These are phyloP conservation scores for Camellia sinensis DNA, from an alignment of 148 eudicot genomes.

Conservation along the genomic window DNA sequence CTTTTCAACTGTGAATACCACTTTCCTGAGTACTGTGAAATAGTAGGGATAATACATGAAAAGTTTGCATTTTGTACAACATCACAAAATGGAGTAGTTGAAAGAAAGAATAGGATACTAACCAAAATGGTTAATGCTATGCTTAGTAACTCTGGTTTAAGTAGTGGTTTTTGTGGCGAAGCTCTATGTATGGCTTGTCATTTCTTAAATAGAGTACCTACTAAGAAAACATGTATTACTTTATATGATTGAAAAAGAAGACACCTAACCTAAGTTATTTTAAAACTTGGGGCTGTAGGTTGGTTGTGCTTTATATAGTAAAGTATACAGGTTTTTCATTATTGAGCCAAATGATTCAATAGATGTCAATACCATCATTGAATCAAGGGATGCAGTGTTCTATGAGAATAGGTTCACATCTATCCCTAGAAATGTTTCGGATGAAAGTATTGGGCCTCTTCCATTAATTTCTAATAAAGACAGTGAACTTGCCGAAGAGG, in stretches of 20 bases:
- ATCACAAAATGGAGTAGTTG: not conserved
- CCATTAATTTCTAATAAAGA: not conserved
- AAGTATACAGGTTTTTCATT: not conserved
- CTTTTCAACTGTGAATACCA: too few relatives aligned
- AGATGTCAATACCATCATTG: not conserved
- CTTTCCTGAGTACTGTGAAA: too few relatives aligned
- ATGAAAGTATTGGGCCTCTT: not conserved
- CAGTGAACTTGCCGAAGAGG: not conserved
- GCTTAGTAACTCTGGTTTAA: not conserved
- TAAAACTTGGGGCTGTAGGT: constrained; percentile 9
- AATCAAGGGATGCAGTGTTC: constrained; percentile 4
- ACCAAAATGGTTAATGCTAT: too few relatives aligned
- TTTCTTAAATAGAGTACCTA: not conserved
- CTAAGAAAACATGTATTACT: not conserved
- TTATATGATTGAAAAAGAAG: not conserved
- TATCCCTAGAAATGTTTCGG: not conserved
- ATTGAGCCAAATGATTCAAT: not conserved
- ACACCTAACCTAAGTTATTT: not conserved
- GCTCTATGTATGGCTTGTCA: not conserved
- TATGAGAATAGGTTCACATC: not conserved
- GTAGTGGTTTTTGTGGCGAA: not conserved
- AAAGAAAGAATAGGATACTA: not conserved
- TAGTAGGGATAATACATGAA: not conserved
- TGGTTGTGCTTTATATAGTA: not conserved
- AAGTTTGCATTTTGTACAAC: not conserved